Evolutionary conservation across 768 basidiomycete genomes (phyloP).

Genomic region (Trametes villosa): DNA sequence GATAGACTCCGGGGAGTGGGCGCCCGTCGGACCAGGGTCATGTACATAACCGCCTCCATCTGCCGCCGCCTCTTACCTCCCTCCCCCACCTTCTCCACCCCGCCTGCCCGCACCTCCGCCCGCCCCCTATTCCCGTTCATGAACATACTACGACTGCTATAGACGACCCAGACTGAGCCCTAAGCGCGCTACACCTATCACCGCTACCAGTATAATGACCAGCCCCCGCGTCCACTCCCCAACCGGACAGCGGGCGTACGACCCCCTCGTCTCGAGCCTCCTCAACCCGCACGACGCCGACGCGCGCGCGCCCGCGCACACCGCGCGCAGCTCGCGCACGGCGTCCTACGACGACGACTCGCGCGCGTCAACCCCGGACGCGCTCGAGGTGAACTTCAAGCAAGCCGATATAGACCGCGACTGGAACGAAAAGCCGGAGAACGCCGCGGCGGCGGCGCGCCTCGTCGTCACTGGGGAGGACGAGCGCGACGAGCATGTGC

Average conservation of each 20-base stretch:
- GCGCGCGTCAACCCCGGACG: conserved; percentile 25
- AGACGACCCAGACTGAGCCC: not conserved
- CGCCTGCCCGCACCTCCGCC: not conserved
- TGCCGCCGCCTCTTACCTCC: not conserved
- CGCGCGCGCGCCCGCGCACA: not conserved
- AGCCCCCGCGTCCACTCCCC: conserved; percentile 2
- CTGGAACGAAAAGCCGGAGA: conserved; percentile 19
- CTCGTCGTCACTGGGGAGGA: not conserved
- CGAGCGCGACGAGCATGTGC: conserved; percentile 11
- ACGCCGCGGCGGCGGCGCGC: conserved; percentile 5
- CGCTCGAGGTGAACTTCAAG: conserved; percentile 11
- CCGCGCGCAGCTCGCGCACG: not conserved
- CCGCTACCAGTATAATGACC: not conserved
- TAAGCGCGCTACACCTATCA: not conserved
- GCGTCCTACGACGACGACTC: conserved; percentile 19
- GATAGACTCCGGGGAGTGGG: too few relatives aligned
- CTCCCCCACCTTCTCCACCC: not conserved
- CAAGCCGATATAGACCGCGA: conserved; percentile 6
- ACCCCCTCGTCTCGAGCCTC: conserved; percentile 5
- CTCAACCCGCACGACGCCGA: not conserved
- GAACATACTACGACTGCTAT: not conserved
- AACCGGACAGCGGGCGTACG: conserved; percentile 2
- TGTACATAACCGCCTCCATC: not conserved
- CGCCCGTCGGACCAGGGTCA: too few relatives aligned
- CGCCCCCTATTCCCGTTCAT: conserved; percentile 1